phyloP scores from a whole-genome alignment of 2,329 filamentous ascomycete species.

The Drechslera avenae region DNA sequence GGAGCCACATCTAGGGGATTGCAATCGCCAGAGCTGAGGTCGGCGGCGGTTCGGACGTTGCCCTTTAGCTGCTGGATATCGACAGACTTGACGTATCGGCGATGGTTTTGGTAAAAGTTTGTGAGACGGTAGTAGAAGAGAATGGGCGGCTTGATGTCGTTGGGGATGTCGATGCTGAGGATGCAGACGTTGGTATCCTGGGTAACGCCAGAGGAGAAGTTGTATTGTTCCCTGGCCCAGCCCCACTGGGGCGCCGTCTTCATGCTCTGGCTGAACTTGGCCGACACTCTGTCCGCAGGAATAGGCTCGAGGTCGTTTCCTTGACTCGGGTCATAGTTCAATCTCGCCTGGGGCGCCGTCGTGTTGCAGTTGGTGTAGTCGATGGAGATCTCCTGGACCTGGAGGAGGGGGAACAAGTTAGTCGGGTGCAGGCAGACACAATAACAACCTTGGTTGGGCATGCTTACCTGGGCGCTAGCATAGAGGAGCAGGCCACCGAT shows the following conservation, averaged over 20 bases:
- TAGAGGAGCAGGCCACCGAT: conserved; percentile 87
- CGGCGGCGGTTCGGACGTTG: conserved; percentile 61
- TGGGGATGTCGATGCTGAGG: conserved; percentile 78
- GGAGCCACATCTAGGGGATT: conserved; percentile 64
- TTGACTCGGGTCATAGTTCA: conserved; percentile 19
- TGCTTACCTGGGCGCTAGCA: conserved; percentile 75
- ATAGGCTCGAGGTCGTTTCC: conserved; percentile 55
- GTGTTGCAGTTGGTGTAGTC: conserved; percentile 82
- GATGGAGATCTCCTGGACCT: conserved; percentile 90
- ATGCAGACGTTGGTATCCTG: conserved; percentile 64
- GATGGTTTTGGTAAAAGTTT: conserved; percentile 99
- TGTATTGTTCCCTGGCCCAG: conserved; percentile 45
- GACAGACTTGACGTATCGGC: conserved; percentile 91
- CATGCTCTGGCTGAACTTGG: conserved; percentile 70
- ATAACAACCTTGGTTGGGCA: conserved; percentile 39
- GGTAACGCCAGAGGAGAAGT: conserved; percentile 25
- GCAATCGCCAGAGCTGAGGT: conserved; percentile 73
- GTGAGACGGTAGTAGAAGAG: conserved; percentile 94
- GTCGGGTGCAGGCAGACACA: not conserved
- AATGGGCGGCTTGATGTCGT: conserved; percentile 79
- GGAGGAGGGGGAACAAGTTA: conserved; percentile 23
- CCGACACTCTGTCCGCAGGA: conserved; percentile 62
- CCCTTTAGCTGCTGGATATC: conserved; percentile 84
- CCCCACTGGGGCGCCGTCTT: conserved; percentile 43
- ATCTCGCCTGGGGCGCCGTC: conserved; percentile 56